Percentiles rank a stretch among this genome's conserved stretches.
phyloP scores from a whole-genome alignment of 2,329 filamentous ascomycete genomes.

The Thielaviopsis musarum region DNA sequence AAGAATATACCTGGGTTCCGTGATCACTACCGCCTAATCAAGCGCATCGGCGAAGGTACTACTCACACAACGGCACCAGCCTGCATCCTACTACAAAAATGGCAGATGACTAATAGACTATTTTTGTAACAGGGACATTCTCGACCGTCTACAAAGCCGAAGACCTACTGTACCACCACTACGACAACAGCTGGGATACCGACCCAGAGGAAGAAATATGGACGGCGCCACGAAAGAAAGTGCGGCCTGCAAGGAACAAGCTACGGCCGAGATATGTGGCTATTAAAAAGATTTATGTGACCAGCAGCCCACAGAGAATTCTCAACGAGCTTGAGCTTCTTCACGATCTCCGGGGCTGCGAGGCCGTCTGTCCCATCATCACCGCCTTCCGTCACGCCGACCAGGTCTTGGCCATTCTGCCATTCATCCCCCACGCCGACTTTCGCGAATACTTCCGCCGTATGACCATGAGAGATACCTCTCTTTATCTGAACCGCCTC shows the following conservation, averaged over 20 bases:
- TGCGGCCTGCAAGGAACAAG: slow-evolving; percentile 17
- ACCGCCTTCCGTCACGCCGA: slow-evolving; percentile 92
- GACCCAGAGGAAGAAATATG: slow-evolving; percentile 50
- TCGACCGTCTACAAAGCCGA: slow-evolving; percentile 98
- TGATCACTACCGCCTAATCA: slow-evolving; percentile 75
- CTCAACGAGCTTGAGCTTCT: slow-evolving; percentile 92
- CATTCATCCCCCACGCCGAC: slow-evolving; percentile 90
- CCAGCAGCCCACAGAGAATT: slow-evolving; percentile 82
- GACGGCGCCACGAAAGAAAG: slow-evolving; percentile 44
- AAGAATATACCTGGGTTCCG: slow-evolving; percentile 70
- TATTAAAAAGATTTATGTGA: slow-evolving; percentile 99
- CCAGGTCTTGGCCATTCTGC: slow-evolving; percentile 85
- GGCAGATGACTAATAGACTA: slow-evolving; percentile 11
- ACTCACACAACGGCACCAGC: slow-evolving; percentile 5
- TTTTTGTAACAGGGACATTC: slow-evolving; percentile 60
- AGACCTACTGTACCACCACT: slow-evolving; percentile 69
- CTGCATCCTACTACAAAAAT: neutral
- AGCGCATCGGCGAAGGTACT: slow-evolving; percentile 87
- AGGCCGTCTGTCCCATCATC: slow-evolving; percentile 83
- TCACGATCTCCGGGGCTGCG: slow-evolving; percentile 66
- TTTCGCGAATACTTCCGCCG: slow-evolving; percentile 89
- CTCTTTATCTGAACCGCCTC: slow-evolving; percentile 74
- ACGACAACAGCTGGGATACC: slow-evolving; percentile 75
- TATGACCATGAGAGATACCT: slow-evolving; percentile 73
- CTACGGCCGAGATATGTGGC: slow-evolving; percentile 60